phyloP scores from a whole-genome alignment of 768 basidiomycete species.

The Sarcomyxa edulis region DNA sequence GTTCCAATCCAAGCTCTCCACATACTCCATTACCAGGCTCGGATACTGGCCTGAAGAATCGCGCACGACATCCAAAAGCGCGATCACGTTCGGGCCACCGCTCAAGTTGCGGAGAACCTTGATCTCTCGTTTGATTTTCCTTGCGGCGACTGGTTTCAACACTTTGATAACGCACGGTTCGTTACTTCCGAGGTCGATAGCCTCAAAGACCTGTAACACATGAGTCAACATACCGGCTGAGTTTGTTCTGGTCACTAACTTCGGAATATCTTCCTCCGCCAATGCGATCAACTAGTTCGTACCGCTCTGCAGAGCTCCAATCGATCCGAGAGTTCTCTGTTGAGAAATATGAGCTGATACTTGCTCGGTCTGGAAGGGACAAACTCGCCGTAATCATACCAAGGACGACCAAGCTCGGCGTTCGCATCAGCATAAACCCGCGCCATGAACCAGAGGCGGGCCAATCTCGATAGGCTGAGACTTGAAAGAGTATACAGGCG shows the following conservation, averaged over 20 bases:
- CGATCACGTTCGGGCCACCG: conserved; percentile 68
- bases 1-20: conserved; percentile 67
- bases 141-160: conserved; percentile 64
- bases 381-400: conserved; percentile 60
- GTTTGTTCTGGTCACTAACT: conserved; percentile 35
- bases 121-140: conserved; percentile 73
- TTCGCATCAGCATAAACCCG: conserved; percentile 55
- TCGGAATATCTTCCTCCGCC: conserved; percentile 67
- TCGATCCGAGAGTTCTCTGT: conserved; percentile 54
- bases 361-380: background rate
- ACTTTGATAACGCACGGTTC: conserved; percentile 65
- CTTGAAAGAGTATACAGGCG: no score
- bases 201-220: conserved; percentile 56
- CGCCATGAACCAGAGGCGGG: conserved; percentile 32
- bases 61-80: conserved; percentile 61
- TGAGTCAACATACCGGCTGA: no score
- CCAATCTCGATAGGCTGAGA: no score
- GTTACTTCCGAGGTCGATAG: conserved; percentile 47
- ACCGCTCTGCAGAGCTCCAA: conserved; percentile 63
- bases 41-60: conserved; percentile 58
- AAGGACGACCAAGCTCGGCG: conserved; percentile 47
- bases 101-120: conserved; percentile 67
- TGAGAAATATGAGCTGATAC: conserved; percentile 1
- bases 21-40: conserved; percentile 64
- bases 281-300: conserved; percentile 58